phyloP scores from a whole-genome alignment of 306 rosid species.

The Morella rubra region DNA sequence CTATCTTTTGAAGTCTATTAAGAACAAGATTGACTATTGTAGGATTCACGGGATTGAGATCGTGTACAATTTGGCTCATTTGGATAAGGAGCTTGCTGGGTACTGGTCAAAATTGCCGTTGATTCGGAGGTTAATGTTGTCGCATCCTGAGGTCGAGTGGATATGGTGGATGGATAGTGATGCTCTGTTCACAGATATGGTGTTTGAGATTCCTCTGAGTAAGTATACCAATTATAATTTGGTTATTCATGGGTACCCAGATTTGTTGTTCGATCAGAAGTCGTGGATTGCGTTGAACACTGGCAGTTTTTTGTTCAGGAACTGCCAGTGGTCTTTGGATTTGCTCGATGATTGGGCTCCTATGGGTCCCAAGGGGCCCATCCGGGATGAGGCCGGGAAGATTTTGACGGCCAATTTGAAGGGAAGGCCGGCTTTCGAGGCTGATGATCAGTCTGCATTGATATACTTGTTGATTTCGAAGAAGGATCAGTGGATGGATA shows the following conservation, averaged over 20 bases:
- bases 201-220: constrained; percentile 67
- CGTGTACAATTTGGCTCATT: constrained; percentile 90
- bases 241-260: constrained; percentile 95
- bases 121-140: constrained; percentile 80
- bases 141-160: constrained; percentile 98
- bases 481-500: constrained; percentile 90
- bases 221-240: constrained; percentile 70
- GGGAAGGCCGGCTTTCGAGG: constrained; percentile 97
- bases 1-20: constrained; percentile 72
- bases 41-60: constrained; percentile 94
- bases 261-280: constrained; percentile 87
- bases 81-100: constrained; percentile 92
- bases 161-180: constrained; percentile 99
- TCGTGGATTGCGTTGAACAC: constrained; percentile 97
- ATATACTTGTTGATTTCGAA: constrained; percentile 77
- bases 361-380: constrained; percentile 89
- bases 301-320: constrained; percentile 82
- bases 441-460: constrained; percentile 95
- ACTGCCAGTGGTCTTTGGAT: constrained; percentile 97
- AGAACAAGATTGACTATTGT: constrained; percentile 95
- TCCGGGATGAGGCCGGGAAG: constrained; percentile 87
- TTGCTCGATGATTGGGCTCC: constrained; percentile 99
- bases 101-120: constrained; percentile 97
- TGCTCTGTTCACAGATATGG: constrained; percentile 93
- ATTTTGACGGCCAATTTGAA: constrained; percentile 79